Evolutionary conservation across 78 protist species (phyloP).

Genomic region (Planoprotostelium fungivorum): DNA sequence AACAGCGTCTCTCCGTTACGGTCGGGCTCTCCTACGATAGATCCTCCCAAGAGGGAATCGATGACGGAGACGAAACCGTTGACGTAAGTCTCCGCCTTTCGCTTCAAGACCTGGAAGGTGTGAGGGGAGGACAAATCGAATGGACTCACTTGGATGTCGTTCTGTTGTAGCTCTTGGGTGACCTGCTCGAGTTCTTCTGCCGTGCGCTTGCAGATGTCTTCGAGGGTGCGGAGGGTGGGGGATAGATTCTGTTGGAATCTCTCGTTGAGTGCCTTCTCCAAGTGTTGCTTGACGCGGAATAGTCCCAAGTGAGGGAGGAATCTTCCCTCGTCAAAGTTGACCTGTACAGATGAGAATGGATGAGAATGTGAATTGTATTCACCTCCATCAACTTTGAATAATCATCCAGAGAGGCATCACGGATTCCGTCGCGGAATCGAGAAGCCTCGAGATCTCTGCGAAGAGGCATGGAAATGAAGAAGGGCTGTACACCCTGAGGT

Average conservation of each 20-base stretch:
- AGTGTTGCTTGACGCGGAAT: constrained; percentile 18
- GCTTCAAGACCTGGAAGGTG: constrained; percentile 1
- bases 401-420: constrained; percentile 58
- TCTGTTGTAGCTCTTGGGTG: constrained; percentile 37
- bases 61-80: constrained; percentile 30
- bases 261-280: constrained; percentile 41
- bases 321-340: constrained; percentile 48
- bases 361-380: neutral
- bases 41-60: constrained; percentile 49
- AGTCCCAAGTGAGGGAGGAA: constrained; percentile 51
- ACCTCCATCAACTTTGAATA: constrained; percentile 39
- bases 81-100: constrained; percentile 30
- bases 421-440: constrained; percentile 37
- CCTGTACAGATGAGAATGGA: neutral
- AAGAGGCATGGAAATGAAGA: constrained; percentile 52
- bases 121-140: neutral
- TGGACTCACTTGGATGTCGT: constrained; percentile 3
- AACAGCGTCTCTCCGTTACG: constrained; percentile 52
- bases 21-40: constrained; percentile 65
- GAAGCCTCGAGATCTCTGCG: constrained; percentile 39
- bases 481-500: constrained; percentile 24
- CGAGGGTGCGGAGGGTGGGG: constrained; percentile 47
- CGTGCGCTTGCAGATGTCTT: constrained; percentile 28
- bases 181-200: constrained; percentile 41
- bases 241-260: constrained; percentile 37